A percentile compares a stretch with the other conserved stretches of the same genome.
Conservation (phyloP, 306 rosid species). For the Morella rubra region DNA sequence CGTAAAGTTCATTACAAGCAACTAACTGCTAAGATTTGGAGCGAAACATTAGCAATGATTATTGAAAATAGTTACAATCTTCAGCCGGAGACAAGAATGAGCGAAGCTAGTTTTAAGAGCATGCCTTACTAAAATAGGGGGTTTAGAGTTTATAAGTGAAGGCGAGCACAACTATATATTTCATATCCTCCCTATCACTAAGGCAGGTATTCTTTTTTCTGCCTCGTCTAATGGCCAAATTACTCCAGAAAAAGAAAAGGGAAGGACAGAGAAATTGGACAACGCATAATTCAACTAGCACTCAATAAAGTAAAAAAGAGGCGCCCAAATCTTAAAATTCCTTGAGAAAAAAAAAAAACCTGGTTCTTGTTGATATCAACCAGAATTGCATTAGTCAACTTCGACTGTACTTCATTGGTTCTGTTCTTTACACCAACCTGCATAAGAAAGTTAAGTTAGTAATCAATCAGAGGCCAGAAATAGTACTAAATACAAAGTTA, state of each 20-base stretch:
- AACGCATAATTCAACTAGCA: neutral
- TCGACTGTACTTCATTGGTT: conserved; percentile 83
- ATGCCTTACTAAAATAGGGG: too few relatives aligned
- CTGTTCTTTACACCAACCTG: conserved; percentile 89
- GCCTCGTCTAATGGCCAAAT: neutral
- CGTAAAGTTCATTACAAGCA: neutral
- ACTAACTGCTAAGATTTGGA: neutral
- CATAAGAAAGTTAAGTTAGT: conserved; percentile 23
- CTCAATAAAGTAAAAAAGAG: neutral
- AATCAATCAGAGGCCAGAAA: conserved; percentile 22
- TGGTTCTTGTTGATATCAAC: conserved; percentile 87
- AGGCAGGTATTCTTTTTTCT: neutral
- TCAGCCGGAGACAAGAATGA: neutral
- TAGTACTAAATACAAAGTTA: neutral
- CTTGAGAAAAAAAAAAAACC: conserved; percentile 40
- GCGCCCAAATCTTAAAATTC: conserved; percentile 8
- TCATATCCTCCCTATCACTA: too few relatives aligned
- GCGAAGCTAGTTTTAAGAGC: too few relatives aligned
- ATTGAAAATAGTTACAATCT: neutral
- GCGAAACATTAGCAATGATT: neutral
- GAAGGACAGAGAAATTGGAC: neutral
- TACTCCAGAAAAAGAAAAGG: neutral
- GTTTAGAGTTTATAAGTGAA: too few relatives aligned
- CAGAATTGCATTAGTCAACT: conserved; percentile 63
- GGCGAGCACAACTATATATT: too few relatives aligned